Conservation (phyloP, 169 alveolate genomes). For the Eimeria sp. region DNA sequence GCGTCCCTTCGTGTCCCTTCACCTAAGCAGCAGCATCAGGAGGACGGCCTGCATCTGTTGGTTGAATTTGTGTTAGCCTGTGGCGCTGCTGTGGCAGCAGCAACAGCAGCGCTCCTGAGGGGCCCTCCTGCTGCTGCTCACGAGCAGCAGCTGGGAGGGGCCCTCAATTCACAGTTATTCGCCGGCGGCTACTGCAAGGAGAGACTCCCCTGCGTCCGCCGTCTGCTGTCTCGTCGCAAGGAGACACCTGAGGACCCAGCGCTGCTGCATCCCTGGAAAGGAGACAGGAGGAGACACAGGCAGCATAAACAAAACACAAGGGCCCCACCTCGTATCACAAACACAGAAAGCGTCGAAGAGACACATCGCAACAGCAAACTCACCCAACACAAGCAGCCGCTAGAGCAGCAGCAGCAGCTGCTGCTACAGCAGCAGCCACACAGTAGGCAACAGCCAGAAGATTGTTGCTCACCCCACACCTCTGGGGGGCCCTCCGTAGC, state of each 20-base stretch:
- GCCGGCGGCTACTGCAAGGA: constrained; percentile 51
- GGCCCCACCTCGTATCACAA: neutral
- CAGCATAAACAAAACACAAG: neutral
- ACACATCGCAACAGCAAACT: neutral
- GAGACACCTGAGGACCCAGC: neutral
- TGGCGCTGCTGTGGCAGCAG: constrained; percentile 63
- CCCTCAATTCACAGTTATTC: constrained; percentile 47
- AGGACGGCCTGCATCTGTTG: constrained; percentile 5
- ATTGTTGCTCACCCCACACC: neutral
- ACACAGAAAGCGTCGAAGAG: neutral
- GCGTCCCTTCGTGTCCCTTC: neutral
- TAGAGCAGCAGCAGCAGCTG: constrained; percentile 5
- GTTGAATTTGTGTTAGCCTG: constrained; percentile 32
- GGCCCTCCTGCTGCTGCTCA: constrained; percentile 56
- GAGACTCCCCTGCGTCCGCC: constrained; percentile 43
- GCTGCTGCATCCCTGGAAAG: constrained; percentile 23
- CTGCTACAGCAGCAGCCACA: neutral
- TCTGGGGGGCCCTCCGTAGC: constrained; percentile 2
- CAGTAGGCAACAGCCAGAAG: neutral
- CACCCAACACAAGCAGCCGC: neutral
- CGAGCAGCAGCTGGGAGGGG: constrained; percentile 47
- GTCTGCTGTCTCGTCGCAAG: constrained; percentile 36
- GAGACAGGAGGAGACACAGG: neutral
- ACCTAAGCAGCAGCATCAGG: neutral
- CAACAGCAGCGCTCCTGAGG: constrained; percentile 61